phyloP scores from a whole-genome alignment of 306 rosid genomes.

The Arachis hypogaea region DNA sequence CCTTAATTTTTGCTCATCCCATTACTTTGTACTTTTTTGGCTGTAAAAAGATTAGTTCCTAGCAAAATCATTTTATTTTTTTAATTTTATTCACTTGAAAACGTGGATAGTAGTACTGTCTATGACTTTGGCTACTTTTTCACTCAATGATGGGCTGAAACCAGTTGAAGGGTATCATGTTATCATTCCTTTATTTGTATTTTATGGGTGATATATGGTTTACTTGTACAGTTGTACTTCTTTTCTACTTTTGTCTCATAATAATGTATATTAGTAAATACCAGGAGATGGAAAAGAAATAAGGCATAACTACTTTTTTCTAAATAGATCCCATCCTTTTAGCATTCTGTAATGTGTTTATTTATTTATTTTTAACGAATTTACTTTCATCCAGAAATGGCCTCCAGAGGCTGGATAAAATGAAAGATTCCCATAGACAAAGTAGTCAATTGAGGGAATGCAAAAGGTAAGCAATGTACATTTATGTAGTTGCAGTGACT shows the following conservation, averaged over 20 bases:
- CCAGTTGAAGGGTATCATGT: neutral
- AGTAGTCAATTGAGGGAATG: constrained; percentile 95
- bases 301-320: neutral
- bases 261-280: constrained; percentile 12
- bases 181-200: constrained; percentile 2
- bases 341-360: constrained; percentile 12
- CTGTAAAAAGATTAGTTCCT: too few relatives aligned
- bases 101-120: neutral
- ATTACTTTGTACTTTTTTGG: too few relatives aligned
- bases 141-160: constrained; percentile 28
- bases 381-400: constrained; percentile 75
- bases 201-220: neutral
- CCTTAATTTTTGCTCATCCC: too few relatives aligned
- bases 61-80: too few relatives aligned
- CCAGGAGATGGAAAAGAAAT: constrained; percentile 1
- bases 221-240: constrained; percentile 13
- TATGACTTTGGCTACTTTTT: neutral
- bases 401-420: constrained; percentile 92
- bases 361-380: constrained; percentile 15
- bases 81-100: constrained; percentile 10
- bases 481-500: constrained; percentile 21
- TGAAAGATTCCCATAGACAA: constrained; percentile 91
- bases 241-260: neutral
- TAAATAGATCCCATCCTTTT: constrained; percentile 17
- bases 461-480: constrained; percentile 63